phyloP scores from a whole-genome alignment of 441 rosid species.

The Croton laevigatus region DNA sequence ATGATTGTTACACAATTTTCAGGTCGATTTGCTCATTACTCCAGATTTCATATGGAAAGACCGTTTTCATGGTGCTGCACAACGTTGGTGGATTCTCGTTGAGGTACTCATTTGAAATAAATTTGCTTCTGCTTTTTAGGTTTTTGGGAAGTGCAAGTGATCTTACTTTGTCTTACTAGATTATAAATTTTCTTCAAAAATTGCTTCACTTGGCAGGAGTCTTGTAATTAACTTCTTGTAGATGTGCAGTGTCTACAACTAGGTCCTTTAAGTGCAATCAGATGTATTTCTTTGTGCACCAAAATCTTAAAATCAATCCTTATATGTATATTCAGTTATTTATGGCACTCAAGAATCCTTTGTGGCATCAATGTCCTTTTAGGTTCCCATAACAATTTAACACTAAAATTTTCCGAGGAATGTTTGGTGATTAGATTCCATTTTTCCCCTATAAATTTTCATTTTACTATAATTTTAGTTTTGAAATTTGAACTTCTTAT shows the following conservation, averaged over 20 bases:
- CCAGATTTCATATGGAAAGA: constrained; percentile 95
- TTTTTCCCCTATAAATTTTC: no score
- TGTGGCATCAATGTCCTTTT: not conserved
- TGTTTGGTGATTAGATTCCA: not conserved
- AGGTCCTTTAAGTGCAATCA: constrained; percentile 1
- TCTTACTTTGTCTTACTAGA: not conserved
- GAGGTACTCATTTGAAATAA: constrained; percentile 49
- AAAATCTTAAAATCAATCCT: not conserved
- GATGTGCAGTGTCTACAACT: not conserved
- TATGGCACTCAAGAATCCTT: not conserved
- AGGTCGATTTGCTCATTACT: constrained; percentile 91
- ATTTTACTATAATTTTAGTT: not conserved
- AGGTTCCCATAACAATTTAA: not conserved
- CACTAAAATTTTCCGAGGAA: not conserved
- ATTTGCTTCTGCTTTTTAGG: not conserved
- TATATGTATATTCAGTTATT: not conserved
- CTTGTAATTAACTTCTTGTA: constrained; percentile 9
- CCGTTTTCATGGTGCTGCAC: constrained; percentile 89
- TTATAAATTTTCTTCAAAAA: not conserved
- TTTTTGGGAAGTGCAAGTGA: constrained; percentile 9
- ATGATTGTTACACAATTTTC: constrained; percentile 24
- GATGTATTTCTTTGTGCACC: constrained; percentile 4
- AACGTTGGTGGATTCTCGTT: constrained; percentile 98
- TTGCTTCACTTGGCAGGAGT: not conserved
- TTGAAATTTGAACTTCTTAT: not conserved